A percentile compares a stretch with the other conserved stretches of the same genome.
These are phyloP conservation scores for Gloeostereum incarnatum DNA, from an alignment of 768 basidiomycete genomes.

Conservation along the genomic window DNA sequence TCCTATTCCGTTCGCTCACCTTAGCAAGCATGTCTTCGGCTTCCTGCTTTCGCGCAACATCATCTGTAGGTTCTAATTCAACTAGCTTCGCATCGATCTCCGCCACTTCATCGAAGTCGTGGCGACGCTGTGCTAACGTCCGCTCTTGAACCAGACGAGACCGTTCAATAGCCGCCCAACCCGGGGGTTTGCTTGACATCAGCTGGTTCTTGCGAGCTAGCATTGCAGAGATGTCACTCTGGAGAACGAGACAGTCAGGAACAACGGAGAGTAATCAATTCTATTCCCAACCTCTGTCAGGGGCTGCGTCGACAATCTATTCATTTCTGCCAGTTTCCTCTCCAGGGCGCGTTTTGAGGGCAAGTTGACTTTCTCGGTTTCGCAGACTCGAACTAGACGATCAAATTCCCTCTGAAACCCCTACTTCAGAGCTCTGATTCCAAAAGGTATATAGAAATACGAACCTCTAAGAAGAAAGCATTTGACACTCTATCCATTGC, in stretches of 20 bases:
- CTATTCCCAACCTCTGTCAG: conserved; percentile 71
- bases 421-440: conserved; percentile 7
- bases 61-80: conserved; percentile 26
- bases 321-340: conserved; percentile 56
- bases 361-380: conserved; percentile 46
- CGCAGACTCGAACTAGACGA: conserved; percentile 36
- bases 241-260: conserved; percentile 10
- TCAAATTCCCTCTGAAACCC: conserved; percentile 61
- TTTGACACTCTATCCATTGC: conserved; percentile 88
- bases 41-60: neutral
- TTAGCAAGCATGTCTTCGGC: conserved; percentile 48
- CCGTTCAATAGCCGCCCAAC: conserved; percentile 43
- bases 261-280: conserved; percentile 3
- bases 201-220: conserved; percentile 54
- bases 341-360: conserved; percentile 62
- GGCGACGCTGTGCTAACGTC: conserved; percentile 65
- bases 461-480: conserved; percentile 47
- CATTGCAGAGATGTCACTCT: conserved; percentile 83
- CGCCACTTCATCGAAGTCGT: conserved; percentile 55
- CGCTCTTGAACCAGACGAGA: conserved; percentile 63
- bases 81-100: conserved; percentile 57
- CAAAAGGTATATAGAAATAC: conserved; percentile 15
- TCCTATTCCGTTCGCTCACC: conserved; percentile 88
- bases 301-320: conserved; percentile 44
- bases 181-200: conserved; percentile 18